Conservation (phyloP, 73 alveolate species). For the Tetrahymena malaccensis region DNA sequence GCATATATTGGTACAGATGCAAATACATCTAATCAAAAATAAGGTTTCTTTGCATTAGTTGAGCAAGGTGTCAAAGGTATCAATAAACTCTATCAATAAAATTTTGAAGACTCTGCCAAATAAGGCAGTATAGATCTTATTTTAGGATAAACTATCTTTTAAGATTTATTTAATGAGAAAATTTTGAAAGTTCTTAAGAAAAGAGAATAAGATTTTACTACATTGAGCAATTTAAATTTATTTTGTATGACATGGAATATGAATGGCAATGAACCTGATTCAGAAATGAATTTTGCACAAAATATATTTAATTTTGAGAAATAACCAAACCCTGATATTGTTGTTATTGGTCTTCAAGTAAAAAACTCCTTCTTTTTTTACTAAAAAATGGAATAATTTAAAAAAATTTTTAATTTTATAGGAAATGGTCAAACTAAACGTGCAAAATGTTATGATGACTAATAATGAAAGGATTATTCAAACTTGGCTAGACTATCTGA, state of each 20-base stretch:
- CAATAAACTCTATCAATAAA: slow-evolving; percentile 55
- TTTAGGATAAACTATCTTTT: slow-evolving; percentile 38
- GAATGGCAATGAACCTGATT: slow-evolving; percentile 54
- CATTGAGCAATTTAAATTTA: slow-evolving; percentile 41
- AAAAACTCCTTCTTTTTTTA: too few relatives aligned
- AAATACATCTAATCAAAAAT: background rate
- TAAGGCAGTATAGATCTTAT: slow-evolving; percentile 57
- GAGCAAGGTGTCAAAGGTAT: slow-evolving; percentile 33
- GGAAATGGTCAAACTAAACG: slow-evolving; percentile 67
- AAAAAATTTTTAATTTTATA: slow-evolving; percentile 38
- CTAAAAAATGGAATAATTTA: too few relatives aligned
- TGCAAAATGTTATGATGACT: slow-evolving; percentile 52
- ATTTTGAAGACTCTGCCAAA: slow-evolving; percentile 59
- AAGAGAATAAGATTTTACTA: slow-evolving; percentile 53
- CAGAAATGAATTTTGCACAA: slow-evolving; percentile 50
- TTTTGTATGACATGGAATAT: slow-evolving; percentile 67
- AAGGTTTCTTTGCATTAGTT: background rate
- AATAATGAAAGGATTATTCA: slow-evolving; percentile 51
- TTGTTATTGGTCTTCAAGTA: slow-evolving; percentile 37
- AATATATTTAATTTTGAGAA: slow-evolving; percentile 52
- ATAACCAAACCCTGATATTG: slow-evolving; percentile 46
- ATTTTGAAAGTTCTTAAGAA: slow-evolving; percentile 45
- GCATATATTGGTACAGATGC: background rate
- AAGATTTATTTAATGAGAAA: slow-evolving; percentile 47
- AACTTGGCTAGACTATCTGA: slow-evolving; percentile 30